Evolutionary conservation across 768 basidiomycete species (phyloP), one percentile per base, ranked within the genome.

Genomic region (Lepiota brunneoincarnata): DNA sequence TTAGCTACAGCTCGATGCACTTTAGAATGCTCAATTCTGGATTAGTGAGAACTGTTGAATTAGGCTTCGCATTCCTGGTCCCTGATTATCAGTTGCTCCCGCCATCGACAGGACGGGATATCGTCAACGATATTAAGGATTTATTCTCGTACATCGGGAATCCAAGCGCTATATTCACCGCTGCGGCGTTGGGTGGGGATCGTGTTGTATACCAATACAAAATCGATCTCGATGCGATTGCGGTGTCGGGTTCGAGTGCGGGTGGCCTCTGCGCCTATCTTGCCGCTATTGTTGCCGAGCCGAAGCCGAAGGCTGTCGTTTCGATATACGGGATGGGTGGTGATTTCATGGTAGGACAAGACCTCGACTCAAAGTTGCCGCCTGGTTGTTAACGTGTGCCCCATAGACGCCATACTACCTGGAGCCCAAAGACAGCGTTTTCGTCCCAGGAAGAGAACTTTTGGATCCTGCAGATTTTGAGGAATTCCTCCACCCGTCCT

Each of bases 321-420:
- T 81, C 79, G 0, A 57, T 87, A 59, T 87, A 86, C 64, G 84
- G 79, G 0, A 76, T 82, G 74, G 84, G 84, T n/a, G 86, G 84
- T 0, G 66, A 86, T 52, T 74, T 82, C 53, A 61, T 86, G 34
- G 78, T 77, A 42, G 6, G 24, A 17, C 45, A 18, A 21, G 39
- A 17, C 43, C 17, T 40, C 9, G 23, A 14, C 36, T 17, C 10
- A 18, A 20, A 4, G 34, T 17, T 51, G 11, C n/a, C 35, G 17
- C 2, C 40, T 24, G 12, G 28, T 14, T 20, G 31, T 23, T 20
- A 10, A 28, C 57, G 17, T 47, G 23, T 40, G 34, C 38, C 20
- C 21, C 20, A 23, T 35, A 61, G 85, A 77, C 69, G 0, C 67
- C 75, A 4, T 80, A 82, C 54, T 81, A 79, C 59, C 67, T 85